Base-by-base conservation (phyloP, 805 yeast genomes). In the Candida caryicola region DNA sequence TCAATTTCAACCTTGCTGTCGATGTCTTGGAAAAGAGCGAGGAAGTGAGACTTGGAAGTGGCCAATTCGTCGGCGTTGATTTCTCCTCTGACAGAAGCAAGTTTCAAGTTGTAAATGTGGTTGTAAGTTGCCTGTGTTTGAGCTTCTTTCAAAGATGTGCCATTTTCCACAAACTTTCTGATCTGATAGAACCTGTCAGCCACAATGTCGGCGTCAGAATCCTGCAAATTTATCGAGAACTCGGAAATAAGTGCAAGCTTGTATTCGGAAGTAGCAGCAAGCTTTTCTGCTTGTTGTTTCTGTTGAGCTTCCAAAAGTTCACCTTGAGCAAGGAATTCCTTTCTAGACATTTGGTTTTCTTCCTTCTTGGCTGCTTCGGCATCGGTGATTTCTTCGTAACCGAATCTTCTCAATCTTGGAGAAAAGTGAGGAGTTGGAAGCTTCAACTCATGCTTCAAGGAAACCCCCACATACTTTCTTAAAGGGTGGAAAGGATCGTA, bases 401-500 rank as follows among this genome's bases (percentile, higher is more conserved):
- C 97, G 50, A 91, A 81, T 59, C 98, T 76, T 66, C 99, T 80
- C 6, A 77, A 69, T 32, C 89, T 74, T 30, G 98, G 96, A n/a
- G 73, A 83, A 61, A 90, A 91, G 60, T 93, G 98, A 5, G 91
- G 85, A 12, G 87, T 80, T 29, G 99, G 99, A 26, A 91, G 73
- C 44, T 70, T 66, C 25, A 76, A 63, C 2, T 81, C 84, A 42
- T 74, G 73, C 27, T 66, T 67, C 36, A 93, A 71, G 0, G 95
- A 89, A 27, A 93, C 81, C 28, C 99, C 99, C 46, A 89, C 85
- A 56, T 86, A 87, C 57, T 81, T 84, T 57, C 97, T 80, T 59
- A 80, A 78, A 30, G 98, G 97, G 57, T 93, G 98, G 73, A 93
- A 93, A 4, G 99, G 98, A 68, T 93, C 96, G 44, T 82, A 67